Base-by-base conservation (phyloP, 2,329 filamentous ascomycete species). In the Fusarium irregulare region DNA sequence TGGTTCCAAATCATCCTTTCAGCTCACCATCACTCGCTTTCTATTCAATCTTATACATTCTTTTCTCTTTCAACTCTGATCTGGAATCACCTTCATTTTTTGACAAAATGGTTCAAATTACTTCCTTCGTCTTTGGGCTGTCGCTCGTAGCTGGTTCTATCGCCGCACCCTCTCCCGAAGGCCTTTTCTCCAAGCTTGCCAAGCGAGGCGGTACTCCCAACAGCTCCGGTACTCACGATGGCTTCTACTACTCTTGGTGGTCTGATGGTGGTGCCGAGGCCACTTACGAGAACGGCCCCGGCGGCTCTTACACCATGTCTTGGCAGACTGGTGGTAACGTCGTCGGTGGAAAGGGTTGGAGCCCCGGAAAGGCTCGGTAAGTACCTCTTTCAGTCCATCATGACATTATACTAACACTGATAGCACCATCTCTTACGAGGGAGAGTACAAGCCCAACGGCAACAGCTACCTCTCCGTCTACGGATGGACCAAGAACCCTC, bases 201-300 rank as follows among this genome's bases (percentile, higher is more conserved):
- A 69, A 68, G 64, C 56, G 62, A 18, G 63, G 47, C 40, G 73
- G 74, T 28, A 81, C 79, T 12, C 79, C 84, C 49, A 85, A 73
- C 69, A 71, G 73, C 53, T 74, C 73, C 3, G 79, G 79, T 12
- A 77, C 53, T 7, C 75, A 78, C 72, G 80, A 83, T 53, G 84
- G 84, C 7, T 75, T 64, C 74, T 86, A 80, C 74, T 86, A 84
- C 64, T 84, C 80, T 8, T 86, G 80, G 76, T 85, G 83, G 83
- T 83, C 82, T 51, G 82, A 85, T 46, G 81, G 81, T 7, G 81
- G 78, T 54, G 81, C 80, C 14, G 73, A 73, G 16, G 83, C 84
- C 18, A 81, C 77, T 32, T 86, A 85, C 73, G 83, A 73, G 59
- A 86, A 86, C 73, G 78, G 79, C 4, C 68, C 73, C 6, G 79